phyloP scores from a whole-genome alignment of 164 flowering plant species.

The Vitis rupestris region DNA sequence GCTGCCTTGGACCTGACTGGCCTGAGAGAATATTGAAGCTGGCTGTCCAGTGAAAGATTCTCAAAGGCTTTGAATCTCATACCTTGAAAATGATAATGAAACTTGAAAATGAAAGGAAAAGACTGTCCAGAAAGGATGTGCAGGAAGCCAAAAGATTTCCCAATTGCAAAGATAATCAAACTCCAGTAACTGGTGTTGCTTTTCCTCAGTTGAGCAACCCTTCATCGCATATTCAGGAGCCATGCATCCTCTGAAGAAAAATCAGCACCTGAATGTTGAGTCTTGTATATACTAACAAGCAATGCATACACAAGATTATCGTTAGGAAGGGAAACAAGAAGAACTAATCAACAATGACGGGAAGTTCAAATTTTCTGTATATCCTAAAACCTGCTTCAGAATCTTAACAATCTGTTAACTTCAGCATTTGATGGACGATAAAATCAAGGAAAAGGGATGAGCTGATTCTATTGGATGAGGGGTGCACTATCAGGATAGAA shows the following conservation, averaged over 20 bases:
- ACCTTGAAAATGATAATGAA: constrained; percentile 24
- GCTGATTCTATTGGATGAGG: too few relatives aligned
- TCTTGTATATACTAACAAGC: too few relatives aligned
- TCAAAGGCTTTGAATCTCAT: constrained; percentile 44
- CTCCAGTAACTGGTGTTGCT: constrained; percentile 66
- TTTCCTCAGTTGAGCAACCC: constrained; percentile 73
- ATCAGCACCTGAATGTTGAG: neutral
- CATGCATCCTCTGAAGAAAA: constrained; percentile 73
- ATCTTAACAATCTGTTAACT: too few relatives aligned
- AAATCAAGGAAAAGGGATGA: too few relatives aligned
- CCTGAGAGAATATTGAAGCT: constrained; percentile 23
- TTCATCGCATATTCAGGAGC: constrained; percentile 93
- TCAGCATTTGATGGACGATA: too few relatives aligned
- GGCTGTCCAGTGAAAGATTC: constrained; percentile 34
- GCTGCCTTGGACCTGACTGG: constrained; percentile 22
- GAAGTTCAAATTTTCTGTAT: too few relatives aligned
- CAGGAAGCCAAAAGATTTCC: constrained; percentile 38
- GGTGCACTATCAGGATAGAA: too few relatives aligned
- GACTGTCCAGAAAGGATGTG: neutral
- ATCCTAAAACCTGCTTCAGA: too few relatives aligned
- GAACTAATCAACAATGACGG: too few relatives aligned
- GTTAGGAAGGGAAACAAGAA: too few relatives aligned
- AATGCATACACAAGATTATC: too few relatives aligned
- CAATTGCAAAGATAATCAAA: constrained; percentile 69
- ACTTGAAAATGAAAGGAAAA: constrained; percentile 28